phyloP scores from a whole-genome alignment of 495 filamentous ascomycete species.

The Penicillium verhagenii region DNA sequence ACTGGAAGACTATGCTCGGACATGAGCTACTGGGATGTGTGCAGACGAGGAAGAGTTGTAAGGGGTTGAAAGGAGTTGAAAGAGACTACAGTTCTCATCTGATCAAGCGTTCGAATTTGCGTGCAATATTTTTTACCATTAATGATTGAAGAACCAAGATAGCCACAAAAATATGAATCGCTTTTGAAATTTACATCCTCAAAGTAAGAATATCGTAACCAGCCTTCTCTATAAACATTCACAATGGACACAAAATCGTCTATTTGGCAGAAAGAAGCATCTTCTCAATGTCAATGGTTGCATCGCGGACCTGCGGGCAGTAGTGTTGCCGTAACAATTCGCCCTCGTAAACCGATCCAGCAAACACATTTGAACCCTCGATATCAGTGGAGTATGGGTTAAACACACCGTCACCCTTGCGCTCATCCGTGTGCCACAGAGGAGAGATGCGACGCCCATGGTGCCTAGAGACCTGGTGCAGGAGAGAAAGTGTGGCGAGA shows the following conservation, averaged over 20 bases:
- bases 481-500: constrained; percentile 69
- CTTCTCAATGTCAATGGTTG: constrained; percentile 70
- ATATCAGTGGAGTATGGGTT: constrained; percentile 56
- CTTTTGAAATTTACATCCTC: neutral
- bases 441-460: constrained; percentile 67
- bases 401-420: constrained; percentile 75
- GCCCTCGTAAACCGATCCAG: constrained; percentile 89
- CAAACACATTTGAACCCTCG: constrained; percentile 84
- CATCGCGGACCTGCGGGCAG: constrained; percentile 78
- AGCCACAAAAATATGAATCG: constrained; percentile 2
- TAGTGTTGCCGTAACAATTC: constrained; percentile 84
- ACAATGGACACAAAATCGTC: constrained; percentile 10
- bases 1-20: neutral
- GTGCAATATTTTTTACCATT: neutral
- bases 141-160: neutral
- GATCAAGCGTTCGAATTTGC: neutral
- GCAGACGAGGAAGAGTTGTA: neutral
- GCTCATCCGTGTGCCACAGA: constrained; percentile 86
- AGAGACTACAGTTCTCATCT: neutral
- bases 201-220: neutral
- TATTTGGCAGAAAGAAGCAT: constrained; percentile 41
- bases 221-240: constrained; percentile 10
- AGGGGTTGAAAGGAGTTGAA: neutral
- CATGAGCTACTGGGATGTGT: neutral
- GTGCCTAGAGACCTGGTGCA: constrained; percentile 70